phyloP scores from a whole-genome alignment of 495 filamentous ascomycete species.

The Penicillium bovifimosum region DNA sequence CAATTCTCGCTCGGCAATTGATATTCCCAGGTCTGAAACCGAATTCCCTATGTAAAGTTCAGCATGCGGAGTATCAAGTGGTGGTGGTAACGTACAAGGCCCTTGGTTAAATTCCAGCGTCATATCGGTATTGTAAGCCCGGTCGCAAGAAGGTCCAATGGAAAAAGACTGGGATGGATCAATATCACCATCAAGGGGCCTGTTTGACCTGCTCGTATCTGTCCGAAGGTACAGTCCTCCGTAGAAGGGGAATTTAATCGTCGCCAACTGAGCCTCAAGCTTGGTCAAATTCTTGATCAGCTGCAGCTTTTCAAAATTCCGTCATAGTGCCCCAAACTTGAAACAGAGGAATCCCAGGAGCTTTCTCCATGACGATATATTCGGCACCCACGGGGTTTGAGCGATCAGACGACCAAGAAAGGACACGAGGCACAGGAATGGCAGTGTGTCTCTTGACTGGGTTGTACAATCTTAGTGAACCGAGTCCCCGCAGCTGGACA shows the following conservation, averaged over 20 bases:
- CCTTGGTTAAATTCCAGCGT: conserved; percentile 11
- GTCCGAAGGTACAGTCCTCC: conserved; percentile 30
- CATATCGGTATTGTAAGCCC: conserved; percentile 11
- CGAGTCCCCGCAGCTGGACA: no score
- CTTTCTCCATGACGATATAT: conserved; percentile 40
- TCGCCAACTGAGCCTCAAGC: conserved; percentile 23
- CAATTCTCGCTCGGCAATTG: conserved; percentile 20
- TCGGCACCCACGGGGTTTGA: conserved; percentile 29
- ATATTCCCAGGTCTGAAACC: conserved; percentile 14
- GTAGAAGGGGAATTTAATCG: conserved; percentile 26
- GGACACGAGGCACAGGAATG: neutral
- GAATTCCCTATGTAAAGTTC: conserved; percentile 19
- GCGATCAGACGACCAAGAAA: conserved; percentile 10
- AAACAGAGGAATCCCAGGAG: conserved; percentile 29
- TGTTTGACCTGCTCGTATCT: conserved; percentile 2
- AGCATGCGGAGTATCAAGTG: conserved; percentile 5
- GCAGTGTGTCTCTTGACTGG: conserved; percentile 12
- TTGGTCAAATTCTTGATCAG: conserved; percentile 26
- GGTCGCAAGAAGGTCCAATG: conserved; percentile 22
- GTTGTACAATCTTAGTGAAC: neutral
- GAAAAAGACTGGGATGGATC: conserved; percentile 23
- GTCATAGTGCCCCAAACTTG: conserved; percentile 24
- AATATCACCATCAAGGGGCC: conserved; percentile 12
- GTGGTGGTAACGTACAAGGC: conserved; percentile 20
- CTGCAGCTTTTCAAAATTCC: conserved; percentile 19